These are phyloP conservation scores for Irpex sp. DNA, from an alignment of 1,284 basidiomycete species.

Conservation along the genomic window DNA sequence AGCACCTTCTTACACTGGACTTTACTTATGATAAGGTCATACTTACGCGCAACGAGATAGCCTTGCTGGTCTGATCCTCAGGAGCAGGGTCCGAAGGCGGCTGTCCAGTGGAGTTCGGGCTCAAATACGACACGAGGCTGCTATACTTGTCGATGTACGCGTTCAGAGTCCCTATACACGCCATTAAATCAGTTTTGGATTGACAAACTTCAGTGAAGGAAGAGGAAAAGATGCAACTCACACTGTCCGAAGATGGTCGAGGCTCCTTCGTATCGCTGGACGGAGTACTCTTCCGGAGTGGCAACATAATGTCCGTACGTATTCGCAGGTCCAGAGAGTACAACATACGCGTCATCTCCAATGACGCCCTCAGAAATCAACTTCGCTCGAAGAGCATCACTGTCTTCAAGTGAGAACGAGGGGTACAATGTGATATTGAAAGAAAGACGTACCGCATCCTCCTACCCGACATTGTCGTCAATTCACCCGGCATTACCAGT, in stretches of 20 bases:
- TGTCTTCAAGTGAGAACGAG: conserved; percentile 19
- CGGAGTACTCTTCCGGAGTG: conserved; percentile 71
- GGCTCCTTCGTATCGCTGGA: conserved; percentile 81
- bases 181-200: neutral
- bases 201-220: neutral
- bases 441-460: conserved; percentile 32
- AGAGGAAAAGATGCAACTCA: conserved; percentile 32
- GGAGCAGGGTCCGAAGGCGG: conserved; percentile 65
- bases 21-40: neutral
- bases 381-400: conserved; percentile 58
- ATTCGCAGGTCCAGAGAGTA: conserved; percentile 77
- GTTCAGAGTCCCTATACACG: conserved; percentile 58
- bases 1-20: too few relatives aligned
- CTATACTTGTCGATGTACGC: conserved; percentile 79
- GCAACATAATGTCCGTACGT: conserved; percentile 77
- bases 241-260: conserved; percentile 78
- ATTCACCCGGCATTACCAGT: conserved; percentile 70
- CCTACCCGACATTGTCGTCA: conserved; percentile 55
- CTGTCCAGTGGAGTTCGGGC: conserved; percentile 41
- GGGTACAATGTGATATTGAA: neutral
- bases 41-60: conserved; percentile 64
- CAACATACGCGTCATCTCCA: conserved; percentile 65
- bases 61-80: conserved; percentile 58
- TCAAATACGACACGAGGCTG: conserved; percentile 60
- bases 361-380: conserved; percentile 64